Evolutionary conservation across 1,139 yeast genomes (phyloP).

Genomic region (Pichia sp.): DNA sequence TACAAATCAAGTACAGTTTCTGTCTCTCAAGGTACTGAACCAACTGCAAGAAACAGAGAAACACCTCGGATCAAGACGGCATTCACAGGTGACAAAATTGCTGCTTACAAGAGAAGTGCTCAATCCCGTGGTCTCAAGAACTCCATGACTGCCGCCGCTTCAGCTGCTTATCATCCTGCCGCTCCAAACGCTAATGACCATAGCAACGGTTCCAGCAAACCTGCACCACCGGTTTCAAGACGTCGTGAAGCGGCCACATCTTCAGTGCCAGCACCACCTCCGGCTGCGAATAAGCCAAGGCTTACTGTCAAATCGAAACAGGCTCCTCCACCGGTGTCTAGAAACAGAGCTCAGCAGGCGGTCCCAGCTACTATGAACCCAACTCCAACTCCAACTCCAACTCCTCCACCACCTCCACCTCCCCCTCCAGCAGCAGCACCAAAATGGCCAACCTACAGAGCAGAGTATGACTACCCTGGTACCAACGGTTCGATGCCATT

Average conservation of each 20-base stretch:
- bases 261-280: constrained; percentile 19
- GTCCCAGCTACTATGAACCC: constrained; percentile 11
- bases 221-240: constrained; percentile 23
- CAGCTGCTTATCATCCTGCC: constrained; percentile 32
- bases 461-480: constrained; percentile 86
- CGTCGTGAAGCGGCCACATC: constrained; percentile 14
- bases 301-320: constrained; percentile 22
- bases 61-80: constrained; percentile 69
- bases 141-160: constrained; percentile 27
- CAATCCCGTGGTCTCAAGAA: constrained; percentile 25
- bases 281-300: constrained; percentile 23
- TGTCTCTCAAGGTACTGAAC: constrained; percentile 77
- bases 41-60: constrained; percentile 62
- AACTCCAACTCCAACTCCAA: constrained; percentile 7
- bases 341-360: constrained; percentile 12
- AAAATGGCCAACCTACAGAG: constrained; percentile 73
- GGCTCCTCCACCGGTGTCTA: constrained; percentile 19
- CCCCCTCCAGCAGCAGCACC: constrained; percentile 61
- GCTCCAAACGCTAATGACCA: constrained; percentile 7
- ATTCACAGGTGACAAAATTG: constrained; percentile 26
- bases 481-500: constrained; percentile 80
- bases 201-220: constrained; percentile 5
- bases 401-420: constrained; percentile 59
- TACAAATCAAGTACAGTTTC: constrained; percentile 89
- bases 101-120: constrained; percentile 24